Evolutionary conservation across 208 protist species (phyloP).

Genomic region (Naegleria gruberi): DNA sequence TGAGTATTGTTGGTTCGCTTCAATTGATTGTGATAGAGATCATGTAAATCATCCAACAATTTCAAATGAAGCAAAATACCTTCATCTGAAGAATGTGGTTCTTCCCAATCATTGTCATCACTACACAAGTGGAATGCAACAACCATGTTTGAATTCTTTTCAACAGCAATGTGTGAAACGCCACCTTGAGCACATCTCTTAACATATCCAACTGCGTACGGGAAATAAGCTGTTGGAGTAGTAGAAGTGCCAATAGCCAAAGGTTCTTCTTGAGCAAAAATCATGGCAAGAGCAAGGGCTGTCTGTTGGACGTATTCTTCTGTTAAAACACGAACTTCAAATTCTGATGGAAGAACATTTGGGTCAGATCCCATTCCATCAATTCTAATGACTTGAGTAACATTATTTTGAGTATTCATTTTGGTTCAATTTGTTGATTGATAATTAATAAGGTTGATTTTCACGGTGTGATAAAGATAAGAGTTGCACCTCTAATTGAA

Average conservation of each 20-base stretch:
- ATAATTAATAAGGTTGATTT: not conserved
- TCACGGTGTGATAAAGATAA: not conserved
- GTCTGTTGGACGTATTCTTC: not conserved
- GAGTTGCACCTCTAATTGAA: not conserved
- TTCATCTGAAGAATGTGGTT: not conserved
- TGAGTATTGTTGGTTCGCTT: not conserved
- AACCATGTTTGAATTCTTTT: not conserved
- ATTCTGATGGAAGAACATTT: not conserved
- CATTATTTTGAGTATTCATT: not conserved
- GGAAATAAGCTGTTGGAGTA: not conserved
- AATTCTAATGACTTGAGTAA: not conserved
- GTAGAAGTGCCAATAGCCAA: not conserved
- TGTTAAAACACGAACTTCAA: not conserved
- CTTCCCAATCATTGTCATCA: not conserved
- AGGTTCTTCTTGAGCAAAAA: not conserved
- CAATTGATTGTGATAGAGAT: not conserved
- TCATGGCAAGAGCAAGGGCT: not conserved
- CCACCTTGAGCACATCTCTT: not conserved
- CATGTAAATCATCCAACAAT: not conserved
- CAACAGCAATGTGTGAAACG: not conserved
- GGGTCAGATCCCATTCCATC: not conserved
- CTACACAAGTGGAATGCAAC: not conserved
- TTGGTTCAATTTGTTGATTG: not conserved
- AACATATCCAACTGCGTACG: not conserved
- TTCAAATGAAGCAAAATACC: not conserved